Base-by-base conservation (phyloP, 768 basidiomycete species). In the Gymnopilus dilepis region DNA sequence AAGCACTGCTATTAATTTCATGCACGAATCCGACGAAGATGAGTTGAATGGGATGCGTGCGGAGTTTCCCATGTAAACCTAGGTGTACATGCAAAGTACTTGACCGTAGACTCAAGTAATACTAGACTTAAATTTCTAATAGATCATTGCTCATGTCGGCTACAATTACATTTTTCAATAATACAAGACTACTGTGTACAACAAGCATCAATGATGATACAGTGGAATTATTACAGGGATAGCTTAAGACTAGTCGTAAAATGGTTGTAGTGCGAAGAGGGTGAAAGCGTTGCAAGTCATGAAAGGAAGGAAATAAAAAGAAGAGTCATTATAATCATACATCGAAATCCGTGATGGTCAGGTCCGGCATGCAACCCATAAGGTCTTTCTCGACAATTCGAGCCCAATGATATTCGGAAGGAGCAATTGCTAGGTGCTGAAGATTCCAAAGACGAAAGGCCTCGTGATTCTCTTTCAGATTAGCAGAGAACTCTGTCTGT, bases 341-440 rank as follows among this genome's bases (percentile, higher is more conserved):
- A 15, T 56, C 53, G 28, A 61, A 47, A 13, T 40, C 42, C 31
- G 19, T 56, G n/a, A 61, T 45, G 3, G 54, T 61, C 12, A 61
- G 31, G 37, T 28, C 45, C 5, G 54, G 54, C 34, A 54, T 24
- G 22, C 34, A 54, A 19, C 40, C 52, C 33, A 54, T 34, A 22
- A 54, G 52, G 52, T 54, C 52, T n/a, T 40, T 40, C 52, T 40
- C 52, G 15, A 54, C 38, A 17, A 40, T 9, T 4, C 52, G 34
- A 28, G 37, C 40, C 47, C 37, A 47, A 33, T 57, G 40, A 13
- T 37, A 22, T 11, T 56, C 47, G 37, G 57, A 41, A 24, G 60
- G 54, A 22, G 58, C 58, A 19, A 62, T 56, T 24, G 53, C 47
- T 17, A 62, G 47, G 8, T 56, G 53, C 28, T 62, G 58, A 40